phyloP scores from a whole-genome alignment of 192 early-diverging fungal genomes.

The Entophlyctis helioformis region DNA sequence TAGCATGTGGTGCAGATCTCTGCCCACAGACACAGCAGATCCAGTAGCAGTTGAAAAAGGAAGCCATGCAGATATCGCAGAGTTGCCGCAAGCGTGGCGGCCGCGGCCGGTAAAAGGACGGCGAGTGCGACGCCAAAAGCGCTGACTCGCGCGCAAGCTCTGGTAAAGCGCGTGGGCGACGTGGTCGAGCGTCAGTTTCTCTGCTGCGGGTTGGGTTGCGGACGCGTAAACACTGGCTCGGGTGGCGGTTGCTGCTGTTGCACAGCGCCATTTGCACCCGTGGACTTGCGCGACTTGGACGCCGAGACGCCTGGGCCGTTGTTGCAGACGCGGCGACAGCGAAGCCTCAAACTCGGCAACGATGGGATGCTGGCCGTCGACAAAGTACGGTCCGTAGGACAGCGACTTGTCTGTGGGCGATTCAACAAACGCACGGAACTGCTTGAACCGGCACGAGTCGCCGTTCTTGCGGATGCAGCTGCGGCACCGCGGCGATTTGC shows the following conservation, averaged over 20 bases:
- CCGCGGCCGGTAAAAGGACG: neutral
- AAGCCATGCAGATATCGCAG: slow-evolving; percentile 37
- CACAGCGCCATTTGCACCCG: neutral
- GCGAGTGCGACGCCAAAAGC: neutral
- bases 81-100: slow-evolving; percentile 15
- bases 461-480: slow-evolving; percentile 5
- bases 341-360: too few relatives aligned
- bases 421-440: neutral
- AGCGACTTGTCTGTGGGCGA: neutral
- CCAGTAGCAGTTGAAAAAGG: slow-evolving; percentile 28
- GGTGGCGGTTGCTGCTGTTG: neutral
- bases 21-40: slow-evolving; percentile 21
- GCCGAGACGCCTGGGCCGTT: too few relatives aligned
- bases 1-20: too few relatives aligned
- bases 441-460: slow-evolving; percentile 2
- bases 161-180: neutral
- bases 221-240: neutral
- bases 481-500: too few relatives aligned
- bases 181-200: neutral
- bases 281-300: neutral
- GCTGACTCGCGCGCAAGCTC: neutral
- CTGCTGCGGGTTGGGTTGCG: neutral
- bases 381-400: neutral
- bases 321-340: too few relatives aligned
- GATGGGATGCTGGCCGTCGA: neutral